Conservation (phyloP, 176 grass and related monocot species). For the Zoysia japonica region DNA sequence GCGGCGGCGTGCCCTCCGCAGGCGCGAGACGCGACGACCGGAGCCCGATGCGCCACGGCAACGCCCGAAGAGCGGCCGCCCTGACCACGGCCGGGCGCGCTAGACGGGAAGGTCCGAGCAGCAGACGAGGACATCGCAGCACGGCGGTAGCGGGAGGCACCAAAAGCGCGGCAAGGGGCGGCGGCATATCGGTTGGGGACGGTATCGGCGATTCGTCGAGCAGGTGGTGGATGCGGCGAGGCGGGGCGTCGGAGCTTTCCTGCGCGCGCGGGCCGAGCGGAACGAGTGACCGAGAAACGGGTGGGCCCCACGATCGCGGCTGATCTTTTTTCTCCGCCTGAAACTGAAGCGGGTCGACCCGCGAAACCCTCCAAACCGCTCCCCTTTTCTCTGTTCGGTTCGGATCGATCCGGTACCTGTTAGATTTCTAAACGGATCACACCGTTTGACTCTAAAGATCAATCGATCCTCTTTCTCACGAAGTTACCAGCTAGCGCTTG, state of each 20-base stretch:
- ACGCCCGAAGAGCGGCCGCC: constrained; percentile 13
- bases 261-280: not conserved
- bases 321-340: not conserved
- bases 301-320: not conserved
- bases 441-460: no score
- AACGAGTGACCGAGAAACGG: not conserved
- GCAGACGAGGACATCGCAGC: not conserved
- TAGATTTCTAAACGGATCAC: no score
- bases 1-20: constrained; percentile 40
- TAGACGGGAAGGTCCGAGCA: not conserved
- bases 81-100: not conserved
- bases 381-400: no score
- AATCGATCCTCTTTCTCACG: no score
- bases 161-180: constrained; percentile 2
- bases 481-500: no score
- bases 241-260: not conserved
- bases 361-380: no score
- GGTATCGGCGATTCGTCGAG: constrained; percentile 41
- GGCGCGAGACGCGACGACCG: constrained; percentile 30
- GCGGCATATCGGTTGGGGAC: constrained; percentile 16
- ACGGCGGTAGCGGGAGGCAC: not conserved
- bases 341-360: no score
- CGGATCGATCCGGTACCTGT: no score
- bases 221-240: not conserved
- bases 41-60: constrained; percentile 37